These are phyloP conservation scores for sunflower (Helianthus annuus) DNA, from an alignment of 129 eudicot genomes.

Conservation along the genomic window DNA sequence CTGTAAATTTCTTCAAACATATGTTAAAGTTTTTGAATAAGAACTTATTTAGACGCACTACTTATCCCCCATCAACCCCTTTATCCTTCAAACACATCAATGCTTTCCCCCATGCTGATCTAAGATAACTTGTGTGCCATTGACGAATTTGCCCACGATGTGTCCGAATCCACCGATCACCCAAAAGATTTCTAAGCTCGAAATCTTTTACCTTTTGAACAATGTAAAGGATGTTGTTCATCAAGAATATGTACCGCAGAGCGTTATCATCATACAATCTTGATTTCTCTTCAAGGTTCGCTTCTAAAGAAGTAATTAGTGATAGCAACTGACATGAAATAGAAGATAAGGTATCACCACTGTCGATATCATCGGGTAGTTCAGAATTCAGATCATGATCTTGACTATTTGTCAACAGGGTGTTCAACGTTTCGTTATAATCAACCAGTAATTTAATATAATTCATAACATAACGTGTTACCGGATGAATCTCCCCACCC, in stretches of 20 bases:
- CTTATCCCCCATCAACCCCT: slow-evolving; percentile 76
- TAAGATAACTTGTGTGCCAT: slow-evolving; percentile 82
- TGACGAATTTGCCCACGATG: slow-evolving; percentile 82
- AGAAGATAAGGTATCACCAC: slow-evolving; percentile 51
- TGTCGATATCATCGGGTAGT: slow-evolving; percentile 36
- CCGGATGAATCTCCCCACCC: slow-evolving; percentile 84
- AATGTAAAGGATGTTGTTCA: slow-evolving; percentile 83
- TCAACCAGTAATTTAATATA: slow-evolving; percentile 80
- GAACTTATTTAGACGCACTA: slow-evolving; percentile 74
- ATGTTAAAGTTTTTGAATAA: slow-evolving; percentile 84
- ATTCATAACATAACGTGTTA: slow-evolving; percentile 89
- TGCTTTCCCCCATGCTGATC: slow-evolving; percentile 89
- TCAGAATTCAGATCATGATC: slow-evolving; percentile 25
- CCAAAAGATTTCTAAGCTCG: slow-evolving; percentile 72
- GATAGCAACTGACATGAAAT: slow-evolving; percentile 57
- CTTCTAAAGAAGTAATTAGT: slow-evolving; percentile 64
- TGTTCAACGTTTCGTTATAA: slow-evolving; percentile 67
- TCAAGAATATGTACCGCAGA: slow-evolving; percentile 70
- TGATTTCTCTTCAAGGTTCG: slow-evolving; percentile 84
- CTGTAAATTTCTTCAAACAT: slow-evolving; percentile 85
- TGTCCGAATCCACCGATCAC: slow-evolving; percentile 86
- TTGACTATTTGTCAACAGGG: slow-evolving; percentile 41
- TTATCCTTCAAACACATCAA: slow-evolving; percentile 86
- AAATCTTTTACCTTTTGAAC: slow-evolving; percentile 87
- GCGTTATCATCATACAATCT: slow-evolving; percentile 75